Conservation (phyloP, 2,329 filamentous ascomycete species). For the Penicillium sp. region DNA sequence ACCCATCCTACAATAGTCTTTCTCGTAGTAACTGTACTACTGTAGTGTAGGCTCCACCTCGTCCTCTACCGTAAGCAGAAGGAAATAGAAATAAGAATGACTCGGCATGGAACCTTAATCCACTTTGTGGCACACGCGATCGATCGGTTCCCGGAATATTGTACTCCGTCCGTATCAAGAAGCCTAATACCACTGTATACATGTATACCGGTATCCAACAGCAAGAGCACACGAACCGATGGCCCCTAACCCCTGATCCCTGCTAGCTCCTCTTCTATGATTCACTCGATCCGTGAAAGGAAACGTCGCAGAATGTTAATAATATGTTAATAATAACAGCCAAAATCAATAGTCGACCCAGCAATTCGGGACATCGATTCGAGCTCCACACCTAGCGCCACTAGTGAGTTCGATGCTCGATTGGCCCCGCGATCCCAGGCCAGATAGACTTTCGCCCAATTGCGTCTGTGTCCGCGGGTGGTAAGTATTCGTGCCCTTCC, state of each 20-base stretch:
- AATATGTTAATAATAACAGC: not conserved
- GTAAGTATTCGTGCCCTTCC: not conserved
- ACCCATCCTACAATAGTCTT: not conserved
- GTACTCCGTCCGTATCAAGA: no score
- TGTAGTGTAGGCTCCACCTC: not conserved
- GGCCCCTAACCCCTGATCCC: not conserved
- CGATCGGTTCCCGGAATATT: not conserved
- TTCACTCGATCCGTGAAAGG: not conserved
- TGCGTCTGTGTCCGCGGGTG: not conserved
- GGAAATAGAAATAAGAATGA: constrained; percentile 1
- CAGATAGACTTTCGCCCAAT: constrained; percentile 25
- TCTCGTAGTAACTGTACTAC: not conserved
- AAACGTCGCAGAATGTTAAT: not conserved
- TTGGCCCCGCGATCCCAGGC: constrained; percentile 11
- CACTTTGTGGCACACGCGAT: not conserved
- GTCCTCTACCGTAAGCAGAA: not conserved
- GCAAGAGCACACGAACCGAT: not conserved
- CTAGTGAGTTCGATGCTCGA: constrained; percentile 2
- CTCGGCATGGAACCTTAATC: not conserved
- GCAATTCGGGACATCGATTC: constrained; percentile 8
- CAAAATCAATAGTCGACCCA: constrained; percentile 17
- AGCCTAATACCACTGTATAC: not conserved
- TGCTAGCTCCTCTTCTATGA: not conserved
- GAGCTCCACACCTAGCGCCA: constrained; percentile 11
- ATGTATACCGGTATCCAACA: not conserved